A percentile compares a stretch with the other conserved stretches of the same genome.
Evolutionary conservation across 2,329 filamentous ascomycete species (phyloP).

Genomic region (Nigrograna mackinnonii): DNA sequence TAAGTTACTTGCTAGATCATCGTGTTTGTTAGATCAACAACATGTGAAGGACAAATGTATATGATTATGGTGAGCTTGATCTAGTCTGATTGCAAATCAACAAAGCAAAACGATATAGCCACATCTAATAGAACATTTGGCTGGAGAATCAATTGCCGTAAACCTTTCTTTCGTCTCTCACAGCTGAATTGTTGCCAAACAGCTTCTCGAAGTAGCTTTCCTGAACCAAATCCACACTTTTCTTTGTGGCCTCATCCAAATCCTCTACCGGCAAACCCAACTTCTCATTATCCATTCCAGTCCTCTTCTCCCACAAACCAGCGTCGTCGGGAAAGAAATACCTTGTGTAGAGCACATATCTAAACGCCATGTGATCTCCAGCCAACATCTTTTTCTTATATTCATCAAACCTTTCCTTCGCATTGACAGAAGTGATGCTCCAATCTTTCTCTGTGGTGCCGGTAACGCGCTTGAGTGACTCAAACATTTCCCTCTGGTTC

Average conservation of each 20-base stretch:
- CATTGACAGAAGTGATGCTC: slow-evolving; percentile 26
- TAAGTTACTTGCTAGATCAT: too few species aligned
- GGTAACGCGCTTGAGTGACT: slow-evolving; percentile 35
- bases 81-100: too few species aligned
- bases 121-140: too few species aligned
- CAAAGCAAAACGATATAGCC: too few species aligned
- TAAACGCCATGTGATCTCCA: slow-evolving; percentile 47
- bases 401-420: slow-evolving; percentile 19
- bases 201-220: slow-evolving; percentile 10
- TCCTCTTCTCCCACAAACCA: slow-evolving; percentile 31
- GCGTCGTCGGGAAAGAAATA: slow-evolving; percentile 56
- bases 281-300: slow-evolving; percentile 53
- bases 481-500: slow-evolving; percentile 42
- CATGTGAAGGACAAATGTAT: too few species aligned
- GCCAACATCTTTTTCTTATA: slow-evolving; percentile 47
- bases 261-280: slow-evolving; percentile 63
- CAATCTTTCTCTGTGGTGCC: slow-evolving; percentile 39
- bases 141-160: too few species aligned
- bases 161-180: too few species aligned
- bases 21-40: too few species aligned
- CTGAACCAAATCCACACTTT: slow-evolving; percentile 49
- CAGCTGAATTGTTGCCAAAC: too few species aligned
- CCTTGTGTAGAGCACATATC: slow-evolving; percentile 50
- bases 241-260: slow-evolving; percentile 59
- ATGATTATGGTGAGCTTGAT: too few species aligned